These are phyloP conservation scores for Fraxinus latifolia DNA, from an alignment of 305 asterid species.

Conservation along the genomic window DNA sequence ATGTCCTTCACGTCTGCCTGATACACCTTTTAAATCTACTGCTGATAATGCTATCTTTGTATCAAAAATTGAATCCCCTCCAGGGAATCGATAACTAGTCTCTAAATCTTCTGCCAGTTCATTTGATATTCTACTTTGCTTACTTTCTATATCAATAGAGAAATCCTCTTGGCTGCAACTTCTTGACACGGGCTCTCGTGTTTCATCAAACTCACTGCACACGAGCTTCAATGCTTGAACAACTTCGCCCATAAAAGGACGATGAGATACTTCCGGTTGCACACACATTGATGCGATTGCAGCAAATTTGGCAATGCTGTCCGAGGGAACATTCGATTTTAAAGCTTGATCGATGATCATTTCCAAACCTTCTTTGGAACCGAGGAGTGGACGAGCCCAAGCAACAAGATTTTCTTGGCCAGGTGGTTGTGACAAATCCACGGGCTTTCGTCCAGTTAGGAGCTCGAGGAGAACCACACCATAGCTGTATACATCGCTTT, in stretches of 20 bases:
- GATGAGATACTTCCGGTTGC: constrained; percentile 91
- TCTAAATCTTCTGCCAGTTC: constrained; percentile 42
- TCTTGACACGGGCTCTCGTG: constrained; percentile 46
- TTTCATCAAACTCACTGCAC: constrained; percentile 76
- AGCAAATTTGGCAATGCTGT: constrained; percentile 57
- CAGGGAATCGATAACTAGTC: constrained; percentile 19
- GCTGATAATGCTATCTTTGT: constrained; percentile 38
- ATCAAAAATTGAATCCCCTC: constrained; percentile 33
- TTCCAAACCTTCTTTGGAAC: constrained; percentile 57
- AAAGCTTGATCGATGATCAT: constrained; percentile 53
- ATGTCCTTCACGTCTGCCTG: constrained; percentile 24
- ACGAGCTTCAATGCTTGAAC: constrained; percentile 90
- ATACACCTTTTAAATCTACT: constrained; percentile 43
- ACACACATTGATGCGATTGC: constrained; percentile 98
- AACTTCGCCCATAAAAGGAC: constrained; percentile 98
- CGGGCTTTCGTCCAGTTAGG: constrained; percentile 81
- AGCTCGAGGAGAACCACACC: constrained; percentile 95
- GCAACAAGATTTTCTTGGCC: constrained; percentile 87
- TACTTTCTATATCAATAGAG: constrained; percentile 40
- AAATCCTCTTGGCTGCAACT: constrained; percentile 65
- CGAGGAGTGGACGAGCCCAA: constrained; percentile 84
- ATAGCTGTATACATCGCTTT: constrained; percentile 91
- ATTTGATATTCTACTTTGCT: constrained; percentile 37
- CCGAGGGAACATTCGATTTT: constrained; percentile 37
- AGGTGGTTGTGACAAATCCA: constrained; percentile 75